These are phyloP conservation scores for Ophiostoma populinum DNA, from an alignment of 2,329 filamentous ascomycete species.

Conservation along the genomic window DNA sequence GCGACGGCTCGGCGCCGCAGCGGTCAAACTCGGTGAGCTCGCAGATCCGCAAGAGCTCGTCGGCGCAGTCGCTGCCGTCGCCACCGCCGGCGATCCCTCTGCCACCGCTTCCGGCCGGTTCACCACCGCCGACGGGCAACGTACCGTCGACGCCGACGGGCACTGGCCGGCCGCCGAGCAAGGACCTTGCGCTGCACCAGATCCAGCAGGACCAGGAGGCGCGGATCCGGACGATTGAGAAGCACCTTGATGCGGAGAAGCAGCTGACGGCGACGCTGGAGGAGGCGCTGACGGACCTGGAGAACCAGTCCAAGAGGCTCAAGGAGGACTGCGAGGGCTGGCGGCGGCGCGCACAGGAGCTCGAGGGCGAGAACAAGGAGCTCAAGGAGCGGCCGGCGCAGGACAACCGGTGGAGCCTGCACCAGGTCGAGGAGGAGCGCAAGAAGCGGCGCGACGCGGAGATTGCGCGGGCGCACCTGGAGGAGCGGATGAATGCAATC, in stretches of 20 bases:
- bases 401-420: constrained; percentile 52
- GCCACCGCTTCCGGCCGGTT: constrained; percentile 60
- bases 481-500: constrained; percentile 86
- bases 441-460: constrained; percentile 85
- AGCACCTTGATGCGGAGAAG: constrained; percentile 88
- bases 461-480: constrained; percentile 70
- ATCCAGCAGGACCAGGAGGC: constrained; percentile 89
- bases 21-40: constrained; percentile 44
- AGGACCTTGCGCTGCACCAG: constrained; percentile 60
- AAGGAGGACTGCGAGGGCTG: constrained; percentile 80
- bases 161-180: constrained; percentile 53
- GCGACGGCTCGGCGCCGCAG: constrained; percentile 26
- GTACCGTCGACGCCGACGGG: constrained; percentile 31
- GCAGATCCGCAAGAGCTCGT: constrained; percentile 69
- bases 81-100: constrained; percentile 93
- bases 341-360: constrained; percentile 65
- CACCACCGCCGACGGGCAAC: constrained; percentile 25
- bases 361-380: constrained; percentile 57
- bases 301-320: constrained; percentile 79
- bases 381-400: constrained; percentile 37
- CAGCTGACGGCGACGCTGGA: constrained; percentile 90
- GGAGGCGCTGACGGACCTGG: constrained; percentile 85
- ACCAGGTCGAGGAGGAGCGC: constrained; percentile 90
- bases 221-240: constrained; percentile 88
- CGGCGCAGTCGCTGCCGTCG: constrained; percentile 71